phyloP scores from a whole-genome alignment of 2,329 filamentous ascomycete genomes.

The Pseudogymnoascus sp. region DNA sequence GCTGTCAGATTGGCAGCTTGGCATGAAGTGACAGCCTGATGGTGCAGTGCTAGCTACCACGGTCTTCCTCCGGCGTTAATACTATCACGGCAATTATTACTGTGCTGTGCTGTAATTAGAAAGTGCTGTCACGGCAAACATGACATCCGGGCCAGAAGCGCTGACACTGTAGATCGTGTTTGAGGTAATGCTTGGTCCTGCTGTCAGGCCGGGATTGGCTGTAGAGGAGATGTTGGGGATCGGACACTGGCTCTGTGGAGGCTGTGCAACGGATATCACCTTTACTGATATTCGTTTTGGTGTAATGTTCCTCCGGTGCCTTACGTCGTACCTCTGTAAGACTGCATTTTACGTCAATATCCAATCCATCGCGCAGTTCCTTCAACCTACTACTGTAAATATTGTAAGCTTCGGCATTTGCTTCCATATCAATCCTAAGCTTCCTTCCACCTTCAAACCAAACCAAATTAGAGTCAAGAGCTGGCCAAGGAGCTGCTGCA shows the following conservation, averaged over 20 bases:
- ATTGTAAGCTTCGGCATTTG: background rate
- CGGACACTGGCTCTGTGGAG: background rate
- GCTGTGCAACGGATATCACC: background rate
- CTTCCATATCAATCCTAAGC: background rate
- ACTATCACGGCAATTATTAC: background rate
- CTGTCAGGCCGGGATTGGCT: background rate
- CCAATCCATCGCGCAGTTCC: background rate
- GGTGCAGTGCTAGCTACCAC: background rate
- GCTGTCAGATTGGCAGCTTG: background rate
- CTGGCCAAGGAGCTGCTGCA: background rate
- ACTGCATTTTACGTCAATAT: background rate
- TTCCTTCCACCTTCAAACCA: background rate
- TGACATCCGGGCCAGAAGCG: background rate
- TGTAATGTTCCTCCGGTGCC: background rate
- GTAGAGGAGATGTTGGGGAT: background rate
- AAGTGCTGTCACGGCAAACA: background rate
- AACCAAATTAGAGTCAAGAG: background rate
- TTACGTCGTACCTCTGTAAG: background rate
- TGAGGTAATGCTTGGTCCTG: background rate
- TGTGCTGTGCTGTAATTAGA: no score
- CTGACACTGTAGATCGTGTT: background rate
- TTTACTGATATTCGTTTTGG: background rate
- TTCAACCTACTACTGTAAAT: background rate
- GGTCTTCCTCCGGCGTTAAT: no score
- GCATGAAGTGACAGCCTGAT: background rate